Base-by-base conservation (phyloP, 1,284 basidiomycete genomes). In the Trametes pubescens region DNA sequence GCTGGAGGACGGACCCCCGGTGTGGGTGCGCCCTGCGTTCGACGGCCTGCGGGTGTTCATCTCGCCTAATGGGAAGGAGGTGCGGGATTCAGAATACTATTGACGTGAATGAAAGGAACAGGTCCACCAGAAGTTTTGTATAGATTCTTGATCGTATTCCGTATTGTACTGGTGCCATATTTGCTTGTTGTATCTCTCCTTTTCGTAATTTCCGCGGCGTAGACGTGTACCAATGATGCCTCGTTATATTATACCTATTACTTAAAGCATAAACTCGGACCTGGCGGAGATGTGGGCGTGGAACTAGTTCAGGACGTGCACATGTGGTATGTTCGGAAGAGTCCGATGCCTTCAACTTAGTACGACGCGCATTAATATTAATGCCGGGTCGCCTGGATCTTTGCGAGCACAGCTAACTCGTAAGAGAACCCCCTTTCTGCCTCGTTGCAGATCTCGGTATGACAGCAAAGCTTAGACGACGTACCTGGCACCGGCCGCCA, bases 21-120 rank as follows among this genome's bases (percentile, higher is more conserved):
- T 83, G 13, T 92, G 90, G 89, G 71, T 91, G 4, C 78, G 90
- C 40, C 90, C 90, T 18, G 87, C 87, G n/a, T 86, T 86, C 72
- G 90, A 92, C 71, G 91, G 90, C 2, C 74, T 92, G 62, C 79
- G 83, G 37, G 77, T 91, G 7, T 75, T 80, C 38, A 72, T 89
- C 13, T 74, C 74, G 21, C 69, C 67, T 18, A 74, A 79, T 49
- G 81, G 80, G 11, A 66, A 62, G n/a, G 81, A 87, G 24, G 70
- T 71, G 52, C 87, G 89, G 59, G 82, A 82, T 59, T 83, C 75
- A 6, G 89, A 86, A 69, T 60, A 66, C 29, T 68, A 43, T n/a
- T 40, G 44, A 61, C 18, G 32, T 49, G 34, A 13, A n/a, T 48
- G 44, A 4, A 29, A 22, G 32, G n/a, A 46, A 56, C 24, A 4